A percentile compares a stretch with the other conserved stretches of the same genome.
Evolutionary conservation across 345 rosid genomes (phyloP).

Genomic region (Anastatica hierochuntica): DNA sequence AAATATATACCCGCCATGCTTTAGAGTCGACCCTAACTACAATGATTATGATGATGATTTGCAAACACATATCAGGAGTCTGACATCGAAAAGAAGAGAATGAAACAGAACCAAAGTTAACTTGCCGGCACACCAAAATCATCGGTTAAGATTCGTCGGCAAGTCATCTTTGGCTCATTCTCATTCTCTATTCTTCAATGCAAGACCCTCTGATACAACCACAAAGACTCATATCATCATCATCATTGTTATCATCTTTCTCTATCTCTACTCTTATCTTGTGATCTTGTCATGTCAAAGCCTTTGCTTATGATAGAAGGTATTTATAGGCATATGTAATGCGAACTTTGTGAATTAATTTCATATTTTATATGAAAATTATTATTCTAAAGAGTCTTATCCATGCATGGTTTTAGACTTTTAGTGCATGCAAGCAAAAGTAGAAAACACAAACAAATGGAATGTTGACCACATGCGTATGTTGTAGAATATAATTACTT

Average conservation of each 20-base stretch:
- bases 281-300: constrained; percentile 6
- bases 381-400: neutral
- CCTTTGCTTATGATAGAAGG: neutral
- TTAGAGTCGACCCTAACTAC: too few relatives aligned
- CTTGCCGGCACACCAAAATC: constrained; percentile 18
- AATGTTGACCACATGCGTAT: constrained; percentile 11
- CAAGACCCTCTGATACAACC: constrained; percentile 14
- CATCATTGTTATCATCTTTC: neutral
- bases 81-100: constrained; percentile 23
- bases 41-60: neutral
- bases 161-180: constrained; percentile 31
- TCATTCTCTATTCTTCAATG: constrained; percentile 22
- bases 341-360: neutral
- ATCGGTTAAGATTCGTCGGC: neutral
- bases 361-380: neutral
- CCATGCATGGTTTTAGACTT: constrained; percentile 6
- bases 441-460: neutral
- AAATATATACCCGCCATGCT: too few relatives aligned
- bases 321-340: constrained; percentile 14
- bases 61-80: neutral
- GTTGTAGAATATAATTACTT: constrained; percentile 1
- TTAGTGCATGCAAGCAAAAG: constrained; percentile 12
- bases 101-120: constrained; percentile 22
- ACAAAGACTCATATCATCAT: neutral
- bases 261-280: neutral